Evolutionary conservation across 768 basidiomycete genomes (phyloP).

Genomic region (Agaricus blazei): DNA sequence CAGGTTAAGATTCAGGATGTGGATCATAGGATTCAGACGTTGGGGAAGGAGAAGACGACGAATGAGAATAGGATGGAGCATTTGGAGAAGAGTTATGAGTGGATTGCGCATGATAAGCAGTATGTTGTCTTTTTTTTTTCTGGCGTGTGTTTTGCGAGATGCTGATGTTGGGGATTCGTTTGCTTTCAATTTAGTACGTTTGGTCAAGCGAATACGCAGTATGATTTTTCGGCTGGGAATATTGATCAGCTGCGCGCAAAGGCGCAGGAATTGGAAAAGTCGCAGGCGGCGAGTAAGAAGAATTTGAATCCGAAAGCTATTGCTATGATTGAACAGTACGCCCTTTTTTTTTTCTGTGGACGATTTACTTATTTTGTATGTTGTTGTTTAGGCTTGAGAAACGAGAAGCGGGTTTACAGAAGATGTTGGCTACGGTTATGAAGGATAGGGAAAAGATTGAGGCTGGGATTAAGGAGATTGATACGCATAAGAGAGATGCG

Average conservation of each 20-base stretch:
- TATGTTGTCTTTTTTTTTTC: conserved; percentile 51
- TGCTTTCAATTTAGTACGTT: conserved; percentile 61
- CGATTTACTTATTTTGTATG: too few relatives aligned
- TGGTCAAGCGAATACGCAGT: conserved; percentile 73
- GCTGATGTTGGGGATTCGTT: neutral
- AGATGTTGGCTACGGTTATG: conserved; percentile 83
- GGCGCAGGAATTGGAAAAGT: conserved; percentile 67
- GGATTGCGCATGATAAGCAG: conserved; percentile 89
- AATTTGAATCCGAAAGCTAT: conserved; percentile 95
- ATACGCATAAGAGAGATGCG: conserved; percentile 91
- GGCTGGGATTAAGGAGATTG: conserved; percentile 87
- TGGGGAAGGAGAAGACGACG: conserved; percentile 66
- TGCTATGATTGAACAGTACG: conserved; percentile 92
- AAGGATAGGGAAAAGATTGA: conserved; percentile 96
- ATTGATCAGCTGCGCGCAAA: conserved; percentile 54
- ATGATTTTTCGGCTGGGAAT: conserved; percentile 72
- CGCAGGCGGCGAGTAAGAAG: conserved; percentile 87
- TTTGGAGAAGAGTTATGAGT: conserved; percentile 79
- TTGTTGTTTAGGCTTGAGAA: conserved; percentile 74
- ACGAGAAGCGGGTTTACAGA: conserved; percentile 79
- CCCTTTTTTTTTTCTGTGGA: conserved; percentile 9
- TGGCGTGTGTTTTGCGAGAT: neutral
- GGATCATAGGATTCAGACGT: conserved; percentile 57
- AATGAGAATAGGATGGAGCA: conserved; percentile 47
- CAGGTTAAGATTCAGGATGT: conserved; percentile 62